These are phyloP conservation scores for Candida easanensis DNA, from an alignment of 805 yeast species.

Conservation along the genomic window DNA sequence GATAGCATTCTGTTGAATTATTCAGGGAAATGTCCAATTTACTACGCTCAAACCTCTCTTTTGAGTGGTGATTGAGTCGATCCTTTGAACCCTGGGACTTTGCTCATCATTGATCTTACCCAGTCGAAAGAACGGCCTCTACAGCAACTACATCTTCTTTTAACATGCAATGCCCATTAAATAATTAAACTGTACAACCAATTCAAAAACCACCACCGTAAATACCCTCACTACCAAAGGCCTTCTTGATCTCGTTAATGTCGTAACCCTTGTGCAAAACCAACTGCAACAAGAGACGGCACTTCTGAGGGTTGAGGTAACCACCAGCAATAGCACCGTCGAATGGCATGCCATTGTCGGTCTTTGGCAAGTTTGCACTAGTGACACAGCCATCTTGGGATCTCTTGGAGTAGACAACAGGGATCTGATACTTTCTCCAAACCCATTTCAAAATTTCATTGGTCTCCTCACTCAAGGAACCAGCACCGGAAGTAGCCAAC, in stretches of 20 bases:
- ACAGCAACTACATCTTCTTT: background rate
- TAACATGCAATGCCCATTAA: background rate
- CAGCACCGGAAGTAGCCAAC: constrained; percentile 72
- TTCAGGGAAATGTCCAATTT: no score
- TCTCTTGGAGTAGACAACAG: constrained; percentile 62
- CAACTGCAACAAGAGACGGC: constrained; percentile 55
- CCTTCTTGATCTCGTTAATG: constrained; percentile 33
- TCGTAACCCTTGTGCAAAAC: constrained; percentile 39
- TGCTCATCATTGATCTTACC: no score
- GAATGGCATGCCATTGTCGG: constrained; percentile 31
- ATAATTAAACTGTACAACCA: background rate
- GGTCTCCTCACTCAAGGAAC: constrained; percentile 53
- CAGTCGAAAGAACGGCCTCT: no score
- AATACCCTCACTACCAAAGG: constrained; percentile 38
- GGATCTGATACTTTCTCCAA: constrained; percentile 40
- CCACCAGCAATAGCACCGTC: constrained; percentile 58
- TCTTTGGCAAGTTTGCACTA: constrained; percentile 23
- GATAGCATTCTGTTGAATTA: no score
- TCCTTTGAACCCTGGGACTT: no score
- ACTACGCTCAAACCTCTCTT: no score
- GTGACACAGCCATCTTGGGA: constrained; percentile 75
- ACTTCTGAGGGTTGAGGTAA: constrained; percentile 62
- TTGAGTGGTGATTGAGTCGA: no score
- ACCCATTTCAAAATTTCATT: constrained; percentile 41
- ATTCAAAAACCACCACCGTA: constrained; percentile 36